These are phyloP conservation scores for Dalechampia spathulata DNA, from an alignment of 441 rosid genomes.

Conservation along the genomic window DNA sequence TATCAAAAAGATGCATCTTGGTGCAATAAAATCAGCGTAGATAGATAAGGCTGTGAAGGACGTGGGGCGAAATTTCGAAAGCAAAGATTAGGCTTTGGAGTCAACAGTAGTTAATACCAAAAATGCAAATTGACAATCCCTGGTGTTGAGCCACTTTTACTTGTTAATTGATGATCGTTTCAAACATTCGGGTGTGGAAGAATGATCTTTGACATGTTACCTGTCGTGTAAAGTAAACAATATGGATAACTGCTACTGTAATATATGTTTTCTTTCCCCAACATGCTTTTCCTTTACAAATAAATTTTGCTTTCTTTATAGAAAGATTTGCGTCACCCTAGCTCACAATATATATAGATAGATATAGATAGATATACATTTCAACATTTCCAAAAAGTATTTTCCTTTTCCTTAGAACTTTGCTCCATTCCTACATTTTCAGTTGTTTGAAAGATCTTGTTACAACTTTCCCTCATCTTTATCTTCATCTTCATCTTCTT, in stretches of 20 bases:
- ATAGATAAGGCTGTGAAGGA: background rate
- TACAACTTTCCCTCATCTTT: background rate
- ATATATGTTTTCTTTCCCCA: background rate
- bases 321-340: constrained; percentile 24
- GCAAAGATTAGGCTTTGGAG: background rate
- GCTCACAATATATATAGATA: background rate
- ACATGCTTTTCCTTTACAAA: background rate
- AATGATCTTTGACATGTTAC: constrained; percentile 25
- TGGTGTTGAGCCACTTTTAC: background rate
- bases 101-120: constrained; percentile 6
- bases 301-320: constrained; percentile 8
- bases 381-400: constrained; percentile 4
- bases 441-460: background rate
- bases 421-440: background rate
- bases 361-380: constrained; percentile 7
- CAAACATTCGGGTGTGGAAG: background rate
- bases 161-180: background rate
- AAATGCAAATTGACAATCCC: background rate
- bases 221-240: constrained; percentile 37
- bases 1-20: background rate
- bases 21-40: background rate
- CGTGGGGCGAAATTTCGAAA: background rate
- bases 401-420: background rate
- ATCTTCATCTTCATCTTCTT: background rate
- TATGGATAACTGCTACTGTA: constrained; percentile 23